Percentiles rank a stretch among this genome's conserved stretches.
phyloP scores from a whole-genome alignment of 257 asterid species.

The Solanum phureja region DNA sequence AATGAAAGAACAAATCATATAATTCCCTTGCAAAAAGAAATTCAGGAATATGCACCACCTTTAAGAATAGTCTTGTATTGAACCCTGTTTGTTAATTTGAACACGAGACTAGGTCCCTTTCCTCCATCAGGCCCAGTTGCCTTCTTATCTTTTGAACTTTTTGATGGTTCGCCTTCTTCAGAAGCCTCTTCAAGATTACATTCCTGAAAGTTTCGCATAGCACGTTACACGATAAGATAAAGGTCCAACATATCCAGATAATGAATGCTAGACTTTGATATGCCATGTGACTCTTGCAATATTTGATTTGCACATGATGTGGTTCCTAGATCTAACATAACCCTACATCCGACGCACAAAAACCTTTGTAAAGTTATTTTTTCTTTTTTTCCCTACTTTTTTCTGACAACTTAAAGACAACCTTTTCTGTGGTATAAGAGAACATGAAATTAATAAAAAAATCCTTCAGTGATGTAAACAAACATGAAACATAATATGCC shows the following conservation, averaged over 20 bases:
- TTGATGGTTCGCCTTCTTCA: slow-evolving; percentile 83
- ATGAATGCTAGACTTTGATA: neutral
- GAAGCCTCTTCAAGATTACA: slow-evolving; percentile 87
- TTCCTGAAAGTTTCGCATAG: slow-evolving; percentile 37
- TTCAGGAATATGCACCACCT: slow-evolving; percentile 26
- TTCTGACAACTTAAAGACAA: neutral
- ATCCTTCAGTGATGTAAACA: neutral
- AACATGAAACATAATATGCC: neutral
- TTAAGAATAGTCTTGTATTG: slow-evolving; percentile 87
- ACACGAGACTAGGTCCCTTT: slow-evolving; percentile 62
- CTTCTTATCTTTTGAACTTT: slow-evolving; percentile 88
- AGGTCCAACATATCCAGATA: neutral
- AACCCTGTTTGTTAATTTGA: slow-evolving; percentile 79
- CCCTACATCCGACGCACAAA: neutral
- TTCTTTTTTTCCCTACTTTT: neutral
- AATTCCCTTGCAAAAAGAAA: neutral
- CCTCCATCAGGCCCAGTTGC: slow-evolving; percentile 62
- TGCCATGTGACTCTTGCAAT: neutral
- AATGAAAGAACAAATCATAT: neutral
- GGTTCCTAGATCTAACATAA: neutral
- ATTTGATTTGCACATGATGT: neutral
- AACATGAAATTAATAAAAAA: neutral
- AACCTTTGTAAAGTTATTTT: neutral
- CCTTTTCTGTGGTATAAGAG: neutral
- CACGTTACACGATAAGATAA: neutral